phyloP scores from a whole-genome alignment of 495 filamentous ascomycete species.

The Bacidia gigantensis region DNA sequence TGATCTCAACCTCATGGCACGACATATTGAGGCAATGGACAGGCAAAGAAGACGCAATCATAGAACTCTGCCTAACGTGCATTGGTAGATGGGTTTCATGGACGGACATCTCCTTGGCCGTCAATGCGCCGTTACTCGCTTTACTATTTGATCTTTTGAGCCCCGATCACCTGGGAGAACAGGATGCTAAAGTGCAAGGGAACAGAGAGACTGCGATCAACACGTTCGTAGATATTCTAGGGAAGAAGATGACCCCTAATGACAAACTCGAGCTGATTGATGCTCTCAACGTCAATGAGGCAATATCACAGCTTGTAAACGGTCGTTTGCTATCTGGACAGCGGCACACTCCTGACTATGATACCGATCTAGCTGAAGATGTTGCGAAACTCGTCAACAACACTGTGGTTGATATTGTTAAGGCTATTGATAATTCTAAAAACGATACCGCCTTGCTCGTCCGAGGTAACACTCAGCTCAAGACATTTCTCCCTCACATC shows the following conservation, averaged over 20 bases:
- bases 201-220: conserved; percentile 79
- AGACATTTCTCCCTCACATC: conserved; percentile 68
- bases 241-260: conserved; percentile 88
- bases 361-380: conserved; percentile 84
- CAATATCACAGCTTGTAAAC: conserved; percentile 66
- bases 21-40: conserved; percentile 75
- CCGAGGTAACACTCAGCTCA: conserved; percentile 37
- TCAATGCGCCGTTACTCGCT: conserved; percentile 73
- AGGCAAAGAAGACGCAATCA: conserved; percentile 54
- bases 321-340: conserved; percentile 65
- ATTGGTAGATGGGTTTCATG: conserved; percentile 94
- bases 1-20: conserved; percentile 78
- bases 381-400: conserved; percentile 95
- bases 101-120: conserved; percentile 88
- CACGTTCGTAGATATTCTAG: conserved; percentile 85
- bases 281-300: conserved; percentile 71
- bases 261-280: conserved; percentile 91
- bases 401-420: conserved; percentile 70
- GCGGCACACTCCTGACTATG: conserved; percentile 70
- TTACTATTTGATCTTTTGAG: conserved; percentile 69
- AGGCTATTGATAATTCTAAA: conserved; percentile 43
- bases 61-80: conserved; percentile 76
- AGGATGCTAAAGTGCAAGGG: conserved; percentile 47
- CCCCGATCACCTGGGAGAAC: conserved; percentile 32
- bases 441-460: conserved; percentile 6